Base-by-base conservation (phyloP, 345 rosid genomes). In the thale cress (Arabidopsis thaliana) region DNA sequence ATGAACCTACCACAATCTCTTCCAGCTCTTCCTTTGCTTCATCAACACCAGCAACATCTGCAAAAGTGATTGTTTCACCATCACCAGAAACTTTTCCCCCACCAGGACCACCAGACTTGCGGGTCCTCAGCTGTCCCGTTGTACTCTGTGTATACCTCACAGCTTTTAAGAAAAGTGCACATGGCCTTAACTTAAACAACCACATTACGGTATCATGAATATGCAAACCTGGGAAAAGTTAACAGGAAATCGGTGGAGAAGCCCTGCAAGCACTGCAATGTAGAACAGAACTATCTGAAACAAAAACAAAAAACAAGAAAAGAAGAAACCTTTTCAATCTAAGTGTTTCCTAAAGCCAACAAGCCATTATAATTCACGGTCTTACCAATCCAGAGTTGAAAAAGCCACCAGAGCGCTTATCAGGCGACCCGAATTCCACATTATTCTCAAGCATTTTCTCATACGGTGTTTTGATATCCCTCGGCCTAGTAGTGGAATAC, bases 1-100 rank as follows among this genome's bases (percentile, higher is more conserved):
- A 30, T 49, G 62, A 75, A 71, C 82, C 64, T 87, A 95, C 98
- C 87, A 95, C 99, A 46, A 95, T 95, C 82, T 95, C 99, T 85
- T 95, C 97, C 24, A 95, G 84, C 85, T 95, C 99, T 81, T 95
- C 99, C 81, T 95, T 95, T 12, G 99, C 99, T 79, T 93, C 99
- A 83, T 95, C 97, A 8, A 92, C 89, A 61, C 98, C 98, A 45
- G 99, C 99, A 77, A 95, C 96, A 74, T 95, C 99, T 68, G 98
- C 91, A 85, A 95, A 95, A 65, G 91, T 89, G 67, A 93, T 87
- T 42, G 82, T 55, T 77, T 89, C 97, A 64, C 93, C 96, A 68
- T 85, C 92, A 20, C 83, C 92, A 41, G 91, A 67, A 20, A 72
- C 89, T 79, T 89, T 88, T 10, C 88, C 75, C 65, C 89, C 89